These are phyloP conservation scores for Vaccinium myrtillus DNA, from an alignment of 148 eudicot genomes.

Conservation along the genomic window DNA sequence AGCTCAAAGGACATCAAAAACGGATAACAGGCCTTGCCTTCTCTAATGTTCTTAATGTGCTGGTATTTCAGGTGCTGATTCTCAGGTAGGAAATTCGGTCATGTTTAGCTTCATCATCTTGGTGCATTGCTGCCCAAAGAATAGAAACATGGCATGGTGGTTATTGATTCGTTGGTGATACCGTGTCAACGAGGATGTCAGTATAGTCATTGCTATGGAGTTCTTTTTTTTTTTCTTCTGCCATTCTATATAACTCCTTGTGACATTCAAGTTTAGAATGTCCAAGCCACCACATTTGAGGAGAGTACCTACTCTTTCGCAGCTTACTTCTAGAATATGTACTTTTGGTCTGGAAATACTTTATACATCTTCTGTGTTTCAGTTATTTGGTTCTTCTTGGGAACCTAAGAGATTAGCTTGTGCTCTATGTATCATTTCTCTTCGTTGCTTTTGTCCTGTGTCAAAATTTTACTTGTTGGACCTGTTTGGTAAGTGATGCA, in stretches of 20 bases:
- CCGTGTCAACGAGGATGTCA: not conserved
- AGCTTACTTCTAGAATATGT: not conserved
- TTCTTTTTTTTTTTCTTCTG: not conserved
- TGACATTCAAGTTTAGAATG: not conserved
- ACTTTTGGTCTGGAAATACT: not conserved
- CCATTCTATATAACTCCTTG: not conserved
- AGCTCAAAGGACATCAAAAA: constrained; percentile 43
- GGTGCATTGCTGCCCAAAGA: not conserved
- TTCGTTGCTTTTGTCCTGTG: not conserved
- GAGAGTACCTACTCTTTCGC: not conserved
- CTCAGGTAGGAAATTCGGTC: constrained; percentile 33
- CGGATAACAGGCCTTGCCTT: constrained; percentile 53
- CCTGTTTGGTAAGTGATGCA: not conserved
- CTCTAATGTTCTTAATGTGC: constrained; percentile 36
- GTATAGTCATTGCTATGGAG: not conserved
- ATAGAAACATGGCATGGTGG: not conserved
- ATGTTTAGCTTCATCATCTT: not conserved
- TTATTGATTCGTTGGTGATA: not conserved
- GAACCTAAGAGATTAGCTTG: not conserved
- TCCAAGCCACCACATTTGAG: not conserved
- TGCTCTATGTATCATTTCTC: not conserved
- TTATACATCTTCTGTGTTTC: not conserved
- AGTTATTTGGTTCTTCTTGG: not conserved
- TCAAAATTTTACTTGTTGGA: constrained; percentile 4
- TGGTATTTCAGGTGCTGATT: constrained; percentile 53